Percentiles rank a stretch among this genome's conserved stretches.
These are phyloP conservation scores for Nannochloropsis oceanica DNA, from an alignment of 108 stramenopile genomes.

Conservation along the genomic window DNA sequence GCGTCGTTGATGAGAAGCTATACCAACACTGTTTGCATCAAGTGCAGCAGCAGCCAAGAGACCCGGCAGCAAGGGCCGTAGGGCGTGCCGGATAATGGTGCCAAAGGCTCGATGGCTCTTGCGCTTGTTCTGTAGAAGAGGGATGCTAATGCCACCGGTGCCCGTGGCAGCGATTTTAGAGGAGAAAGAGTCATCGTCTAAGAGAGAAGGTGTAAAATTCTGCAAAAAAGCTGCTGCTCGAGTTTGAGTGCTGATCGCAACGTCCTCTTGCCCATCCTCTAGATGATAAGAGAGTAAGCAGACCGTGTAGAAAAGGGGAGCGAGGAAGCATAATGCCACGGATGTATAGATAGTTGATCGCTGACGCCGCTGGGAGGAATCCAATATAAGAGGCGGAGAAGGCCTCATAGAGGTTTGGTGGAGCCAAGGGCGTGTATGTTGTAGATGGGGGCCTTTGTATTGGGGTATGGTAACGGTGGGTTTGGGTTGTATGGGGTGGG, in stretches of 20 bases:
- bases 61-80: background rate
- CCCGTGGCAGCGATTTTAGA: too few species aligned
- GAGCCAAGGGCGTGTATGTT: too few species aligned
- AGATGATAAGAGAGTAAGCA: background rate
- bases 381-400: background rate
- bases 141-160: background rate
- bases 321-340: background rate
- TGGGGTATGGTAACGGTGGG: too few species aligned
- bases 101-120: background rate
- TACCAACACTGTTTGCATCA: background rate
- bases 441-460: too few species aligned
- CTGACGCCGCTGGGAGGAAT: background rate
- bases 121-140: background rate
- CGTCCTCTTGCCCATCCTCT: background rate
- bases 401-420: background rate
- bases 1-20: background rate
- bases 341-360: background rate
- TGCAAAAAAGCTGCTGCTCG: too few species aligned
- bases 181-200: too few species aligned
- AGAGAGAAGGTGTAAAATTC: too few species aligned
- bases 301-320: background rate
- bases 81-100: background rate
- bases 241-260: too few species aligned
- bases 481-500: too few species aligned
- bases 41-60: background rate